Percentiles rank a stretch among this genome's conserved stretches.
Conservation (phyloP, 2,329 filamentous ascomycete species). For the Rhinocladiella mackenziei region DNA sequence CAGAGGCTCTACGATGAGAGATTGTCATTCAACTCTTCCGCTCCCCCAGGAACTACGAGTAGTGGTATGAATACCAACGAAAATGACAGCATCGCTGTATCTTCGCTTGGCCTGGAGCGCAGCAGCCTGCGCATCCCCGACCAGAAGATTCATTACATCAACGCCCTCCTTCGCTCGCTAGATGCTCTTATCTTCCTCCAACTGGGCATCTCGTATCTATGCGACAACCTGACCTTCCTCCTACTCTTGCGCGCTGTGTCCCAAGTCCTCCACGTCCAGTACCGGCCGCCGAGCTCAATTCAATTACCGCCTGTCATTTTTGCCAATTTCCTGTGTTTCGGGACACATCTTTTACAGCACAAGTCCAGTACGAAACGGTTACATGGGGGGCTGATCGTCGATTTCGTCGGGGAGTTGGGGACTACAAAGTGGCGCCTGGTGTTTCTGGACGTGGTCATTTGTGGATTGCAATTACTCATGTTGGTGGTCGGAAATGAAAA, state of each 20-base stretch:
- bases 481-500: slow-evolving; percentile 53
- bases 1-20: too few relatives aligned
- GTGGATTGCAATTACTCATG: slow-evolving; percentile 56
- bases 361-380: slow-evolving; percentile 50
- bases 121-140: slow-evolving; percentile 13
- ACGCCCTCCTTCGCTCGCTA: slow-evolving; percentile 54
- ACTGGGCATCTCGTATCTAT: slow-evolving; percentile 59
- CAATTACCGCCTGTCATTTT: slow-evolving; percentile 51
- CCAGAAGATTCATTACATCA: slow-evolving; percentile 49
- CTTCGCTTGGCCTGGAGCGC: neutral
- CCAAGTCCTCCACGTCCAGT: slow-evolving; percentile 57
- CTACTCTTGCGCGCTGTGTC: slow-evolving; percentile 53
- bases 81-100: neutral
- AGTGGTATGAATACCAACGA: slow-evolving; percentile 5
- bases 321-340: slow-evolving; percentile 53
- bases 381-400: slow-evolving; percentile 60
- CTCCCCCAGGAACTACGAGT: too few relatives aligned
- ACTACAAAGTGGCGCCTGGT: slow-evolving; percentile 53
- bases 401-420: slow-evolving; percentile 60
- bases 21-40: too few relatives aligned
- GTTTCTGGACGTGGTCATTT: slow-evolving; percentile 51
- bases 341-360: slow-evolving; percentile 53
- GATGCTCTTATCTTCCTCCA: slow-evolving; percentile 60
- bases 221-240: slow-evolving; percentile 53
- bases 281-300: slow-evolving; percentile 52